Percentiles rank a stretch among this genome's conserved stretches.
Evolutionary conservation across 2,329 filamentous ascomycete genomes (phyloP).

Genomic region (Pseudogymnoascus sp.): DNA sequence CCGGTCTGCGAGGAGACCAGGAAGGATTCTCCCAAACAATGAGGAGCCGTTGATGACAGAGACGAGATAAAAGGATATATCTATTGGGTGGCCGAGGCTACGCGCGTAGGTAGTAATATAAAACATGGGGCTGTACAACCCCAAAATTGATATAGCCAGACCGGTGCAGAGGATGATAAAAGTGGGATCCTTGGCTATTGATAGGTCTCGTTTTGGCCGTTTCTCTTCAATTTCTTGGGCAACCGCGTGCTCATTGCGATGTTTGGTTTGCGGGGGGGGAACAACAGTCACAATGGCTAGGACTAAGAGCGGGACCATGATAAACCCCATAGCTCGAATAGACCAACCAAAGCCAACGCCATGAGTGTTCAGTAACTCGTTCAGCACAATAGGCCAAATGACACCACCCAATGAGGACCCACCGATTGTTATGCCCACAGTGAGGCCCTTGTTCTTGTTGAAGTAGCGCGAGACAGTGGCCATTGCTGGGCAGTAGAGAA

Average conservation of each 20-base stretch:
- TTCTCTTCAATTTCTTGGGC: background rate
- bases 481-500: constrained; percentile 24
- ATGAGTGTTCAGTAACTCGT: constrained; percentile 23
- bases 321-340: constrained; percentile 20
- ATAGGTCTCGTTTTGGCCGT: constrained; percentile 15
- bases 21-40: constrained; percentile 19
- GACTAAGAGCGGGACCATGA: constrained; percentile 20
- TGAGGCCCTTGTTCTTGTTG: constrained; percentile 14
- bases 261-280: background rate
- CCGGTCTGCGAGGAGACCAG: constrained; percentile 18
- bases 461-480: constrained; percentile 18
- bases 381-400: constrained; percentile 29
- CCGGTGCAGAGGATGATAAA: constrained; percentile 13
- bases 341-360: constrained; percentile 27
- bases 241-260: background rate
- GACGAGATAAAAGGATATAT: constrained; percentile 19
- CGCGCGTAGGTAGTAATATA: constrained; percentile 17
- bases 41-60: constrained; percentile 19
- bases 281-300: constrained; percentile 14
- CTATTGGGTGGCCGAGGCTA: constrained; percentile 12
- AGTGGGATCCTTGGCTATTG: constrained; percentile 14
- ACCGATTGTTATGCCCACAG: constrained; percentile 23
- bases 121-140: constrained; percentile 19
- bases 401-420: constrained; percentile 31
- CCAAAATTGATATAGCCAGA: constrained; percentile 18